Conservation (phyloP, 768 basidiomycete genomes). For the Solioccasus polychromus region DNA sequence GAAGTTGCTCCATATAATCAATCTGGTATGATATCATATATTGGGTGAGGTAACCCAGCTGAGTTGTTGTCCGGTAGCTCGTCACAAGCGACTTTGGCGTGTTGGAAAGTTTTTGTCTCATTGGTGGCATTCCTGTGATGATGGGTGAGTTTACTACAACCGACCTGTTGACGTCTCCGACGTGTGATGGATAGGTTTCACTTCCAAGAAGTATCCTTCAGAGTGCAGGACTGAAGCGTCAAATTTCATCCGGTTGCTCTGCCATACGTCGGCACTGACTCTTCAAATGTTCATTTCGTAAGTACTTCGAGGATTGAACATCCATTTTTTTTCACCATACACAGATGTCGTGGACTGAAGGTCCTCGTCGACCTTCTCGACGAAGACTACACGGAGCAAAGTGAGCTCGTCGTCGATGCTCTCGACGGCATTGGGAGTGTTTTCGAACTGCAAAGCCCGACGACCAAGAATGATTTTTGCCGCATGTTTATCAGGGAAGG, state of each 20-base stretch:
- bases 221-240: constrained; percentile 96
- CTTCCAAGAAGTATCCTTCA: constrained; percentile 89
- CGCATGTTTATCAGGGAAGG: constrained; percentile 98
- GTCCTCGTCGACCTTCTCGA: constrained; percentile 95
- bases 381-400: constrained; percentile 91
- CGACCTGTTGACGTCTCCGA: not conserved
- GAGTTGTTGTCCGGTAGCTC: constrained; percentile 36
- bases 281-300: constrained; percentile 99
- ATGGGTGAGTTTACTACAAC: constrained; percentile 59
- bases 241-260: constrained; percentile 88
- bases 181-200: constrained; percentile 59
- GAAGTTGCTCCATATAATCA: constrained; percentile 85
- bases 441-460: constrained; percentile 94
- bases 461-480: constrained; percentile 97
- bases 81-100: constrained; percentile 76
- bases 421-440: constrained; percentile 93
- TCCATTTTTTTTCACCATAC: constrained; percentile 1
- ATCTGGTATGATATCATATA: constrained; percentile 52
- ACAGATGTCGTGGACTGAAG: constrained; percentile 89
- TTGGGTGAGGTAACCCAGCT: not conserved
- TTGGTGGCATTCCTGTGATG: constrained; percentile 93
- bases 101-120: constrained; percentile 93
- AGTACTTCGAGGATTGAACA: constrained; percentile 31
- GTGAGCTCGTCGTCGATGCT: constrained; percentile 88
- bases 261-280: constrained; percentile 89